Percentiles rank a stretch among this genome's conserved stretches.
These are phyloP conservation scores for Neonectria hederae DNA, from an alignment of 2,329 filamentous ascomycete genomes.

Conservation along the genomic window DNA sequence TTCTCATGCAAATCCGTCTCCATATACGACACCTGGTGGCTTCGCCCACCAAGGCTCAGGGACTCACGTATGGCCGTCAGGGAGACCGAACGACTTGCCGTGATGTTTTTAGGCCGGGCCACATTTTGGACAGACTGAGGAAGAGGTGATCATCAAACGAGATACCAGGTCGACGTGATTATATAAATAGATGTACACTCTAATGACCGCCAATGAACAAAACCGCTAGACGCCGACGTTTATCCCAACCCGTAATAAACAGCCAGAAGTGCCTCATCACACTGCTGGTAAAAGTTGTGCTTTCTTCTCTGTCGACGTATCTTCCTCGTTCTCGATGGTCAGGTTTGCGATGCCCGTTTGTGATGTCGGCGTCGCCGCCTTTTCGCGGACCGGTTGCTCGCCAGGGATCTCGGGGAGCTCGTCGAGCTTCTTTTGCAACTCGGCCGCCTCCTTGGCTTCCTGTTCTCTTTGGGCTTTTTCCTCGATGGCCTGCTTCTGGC, in stretches of 20 bases:
- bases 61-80: neutral
- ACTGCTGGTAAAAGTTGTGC: constrained; percentile 16
- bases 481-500: constrained; percentile 52
- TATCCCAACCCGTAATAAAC: constrained; percentile 25
- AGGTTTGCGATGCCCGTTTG: constrained; percentile 51
- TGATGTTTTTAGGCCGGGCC: neutral
- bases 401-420: constrained; percentile 55
- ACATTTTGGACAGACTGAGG: neutral
- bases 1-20: neutral
- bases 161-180: constrained; percentile 15
- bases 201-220: constrained; percentile 21
- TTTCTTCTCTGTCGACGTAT: constrained; percentile 39
- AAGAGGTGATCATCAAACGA: constrained; percentile 10
- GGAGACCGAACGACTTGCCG: neutral
- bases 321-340: constrained; percentile 37
- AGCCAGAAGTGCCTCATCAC: constrained; percentile 27
- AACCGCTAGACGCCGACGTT: constrained; percentile 18
- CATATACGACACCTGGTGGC: neutral
- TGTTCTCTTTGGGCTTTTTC: constrained; percentile 54
- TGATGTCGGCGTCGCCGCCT: constrained; percentile 46
- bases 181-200: constrained; percentile 20
- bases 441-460: constrained; percentile 55
- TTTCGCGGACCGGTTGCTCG: constrained; percentile 47
- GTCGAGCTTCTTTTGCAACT: constrained; percentile 63
- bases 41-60: neutral